Conservation (phyloP, 768 basidiomycete species). For the Calvatia gigantea region DNA sequence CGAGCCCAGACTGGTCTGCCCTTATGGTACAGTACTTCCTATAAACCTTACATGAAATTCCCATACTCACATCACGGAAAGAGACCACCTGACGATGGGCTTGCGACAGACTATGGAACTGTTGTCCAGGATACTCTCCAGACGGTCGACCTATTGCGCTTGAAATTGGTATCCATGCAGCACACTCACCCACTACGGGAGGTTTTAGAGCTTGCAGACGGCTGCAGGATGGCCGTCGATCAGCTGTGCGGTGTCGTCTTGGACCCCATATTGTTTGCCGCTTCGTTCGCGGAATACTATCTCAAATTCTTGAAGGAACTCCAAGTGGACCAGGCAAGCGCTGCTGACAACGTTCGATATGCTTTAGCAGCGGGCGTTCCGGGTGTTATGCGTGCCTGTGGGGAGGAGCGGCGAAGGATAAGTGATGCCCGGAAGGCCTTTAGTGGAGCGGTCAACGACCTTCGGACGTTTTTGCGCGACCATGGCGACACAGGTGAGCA, state of each 20-base stretch:
- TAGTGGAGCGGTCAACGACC: background rate
- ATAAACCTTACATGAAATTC: background rate
- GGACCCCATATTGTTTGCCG: slow-evolving; percentile 4
- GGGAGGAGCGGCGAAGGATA: background rate
- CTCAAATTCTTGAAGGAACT: background rate
- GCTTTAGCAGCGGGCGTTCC: slow-evolving; percentile 3
- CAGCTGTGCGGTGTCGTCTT: background rate
- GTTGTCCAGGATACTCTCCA: background rate
- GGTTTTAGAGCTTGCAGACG: slow-evolving; percentile 1
- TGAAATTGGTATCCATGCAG: slow-evolving; percentile 2
- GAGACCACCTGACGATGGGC: background rate
- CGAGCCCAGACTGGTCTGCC: background rate
- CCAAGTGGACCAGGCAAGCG: background rate
- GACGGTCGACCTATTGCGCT: background rate
- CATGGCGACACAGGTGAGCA: background rate
- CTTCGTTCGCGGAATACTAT: slow-evolving; percentile 4
- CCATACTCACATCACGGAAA: background rate
- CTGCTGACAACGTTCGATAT: background rate
- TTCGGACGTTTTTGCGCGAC: background rate
- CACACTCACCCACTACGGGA: background rate
- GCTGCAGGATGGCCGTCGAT: background rate
- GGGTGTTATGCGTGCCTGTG: background rate
- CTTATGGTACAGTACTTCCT: background rate
- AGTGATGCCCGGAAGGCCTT: background rate
- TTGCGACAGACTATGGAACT: background rate